Evolutionary conservation across 495 filamentous ascomycete species (phyloP).

Genomic region (Xylaria cubensis): DNA sequence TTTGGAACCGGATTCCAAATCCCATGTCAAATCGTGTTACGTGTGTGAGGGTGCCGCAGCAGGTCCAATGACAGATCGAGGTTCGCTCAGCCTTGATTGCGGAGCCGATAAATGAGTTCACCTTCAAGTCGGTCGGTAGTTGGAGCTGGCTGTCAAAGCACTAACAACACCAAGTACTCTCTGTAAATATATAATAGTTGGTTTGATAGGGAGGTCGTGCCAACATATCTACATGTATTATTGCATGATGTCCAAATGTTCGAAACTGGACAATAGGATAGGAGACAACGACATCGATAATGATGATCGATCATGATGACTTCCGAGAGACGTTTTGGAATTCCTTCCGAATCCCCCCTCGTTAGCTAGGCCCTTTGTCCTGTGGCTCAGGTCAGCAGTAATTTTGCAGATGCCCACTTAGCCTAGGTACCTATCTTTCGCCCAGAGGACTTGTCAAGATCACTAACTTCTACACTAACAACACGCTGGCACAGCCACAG

Average conservation of each 20-base stretch:
- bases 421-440: not conserved
- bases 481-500: constrained; percentile 9
- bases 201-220: not conserved
- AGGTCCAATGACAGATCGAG: constrained; percentile 5
- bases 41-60: constrained; percentile 21
- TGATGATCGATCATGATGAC: not conserved
- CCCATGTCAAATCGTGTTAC: constrained; percentile 9
- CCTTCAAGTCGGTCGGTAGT: not conserved
- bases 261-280: not conserved
- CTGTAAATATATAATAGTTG: not conserved
- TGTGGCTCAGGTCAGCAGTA: not conserved
- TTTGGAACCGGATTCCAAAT: constrained; percentile 14
- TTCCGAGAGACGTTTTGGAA: constrained; percentile 17
- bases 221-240: not conserved
- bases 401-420: constrained; percentile 7
- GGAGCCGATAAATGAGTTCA: constrained; percentile 27
- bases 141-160: too few relatives aligned
- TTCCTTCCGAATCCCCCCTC: not conserved
- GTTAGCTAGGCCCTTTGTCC: not conserved
- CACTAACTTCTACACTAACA: not conserved
- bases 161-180: too few relatives aligned
- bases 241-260: not conserved
- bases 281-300: not conserved
- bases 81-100: constrained; percentile 40
- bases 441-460: not conserved